Base-by-base conservation (phyloP, 805 yeast genomes). In the Zygotorulaspora sp. region DNA sequence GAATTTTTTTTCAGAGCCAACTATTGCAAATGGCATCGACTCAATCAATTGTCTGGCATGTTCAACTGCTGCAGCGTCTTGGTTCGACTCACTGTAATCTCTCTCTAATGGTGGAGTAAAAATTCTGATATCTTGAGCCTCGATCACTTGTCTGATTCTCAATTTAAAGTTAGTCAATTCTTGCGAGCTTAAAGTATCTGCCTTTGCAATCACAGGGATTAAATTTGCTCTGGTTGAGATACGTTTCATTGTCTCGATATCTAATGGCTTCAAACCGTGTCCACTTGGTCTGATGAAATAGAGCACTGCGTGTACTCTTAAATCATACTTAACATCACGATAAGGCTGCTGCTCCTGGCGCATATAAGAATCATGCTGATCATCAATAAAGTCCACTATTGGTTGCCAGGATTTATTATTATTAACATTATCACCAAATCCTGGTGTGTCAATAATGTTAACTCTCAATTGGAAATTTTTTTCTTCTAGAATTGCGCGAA, bases 221-320 rank as follows among this genome's bases (percentile, higher is more conserved):
- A 89, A 71, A 62, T 88, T 89, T 30, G 84, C 94, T 49, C 95
- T 72, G 10, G 81, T 70, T 26, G 86, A 75, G 40, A 89, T 66
- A 53, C 82, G 79, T 65, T 83, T 83, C 96, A 89, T 86, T 27
- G 84, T 80, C 61, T 79, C 87, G 47, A 89, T 80, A 64, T 89
- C 97, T 50, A 89, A 67, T 6, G 95, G 95, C 58, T 83, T 81
- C 52, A 89, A 71, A 25, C 88, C 78, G 58, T 86, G 95, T 14
- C 94, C 95, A 1, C 94, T 83, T 30, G 97, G 97, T 57, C 90
- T 78, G 47, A 89, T 82, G 58, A 89, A 88, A 65, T 88, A 89
- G 31, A 89, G 66, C 60, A 94, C 85, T 2, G 88, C 95, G 56
- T 89, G 95, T 23, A 89, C 96, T 54, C 97, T 76, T 47, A 86